Conservation (phyloP, 1,139 yeast species). For the Scheffersomyces parashehatae region DNA sequence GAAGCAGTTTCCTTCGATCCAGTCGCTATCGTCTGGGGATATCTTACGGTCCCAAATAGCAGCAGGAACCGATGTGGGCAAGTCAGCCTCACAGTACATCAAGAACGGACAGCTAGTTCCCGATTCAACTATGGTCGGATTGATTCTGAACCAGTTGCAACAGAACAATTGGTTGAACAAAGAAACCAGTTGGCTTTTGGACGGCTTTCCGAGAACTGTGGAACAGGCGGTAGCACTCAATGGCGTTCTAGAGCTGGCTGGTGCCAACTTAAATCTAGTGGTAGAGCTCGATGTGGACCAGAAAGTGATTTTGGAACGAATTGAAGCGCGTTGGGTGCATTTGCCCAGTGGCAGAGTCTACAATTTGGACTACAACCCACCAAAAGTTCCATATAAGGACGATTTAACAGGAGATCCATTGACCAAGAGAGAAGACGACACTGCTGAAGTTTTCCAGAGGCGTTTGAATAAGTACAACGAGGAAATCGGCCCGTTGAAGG, state of each 20-base stretch:
- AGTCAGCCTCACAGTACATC: constrained; percentile 56
- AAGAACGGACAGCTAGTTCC: constrained; percentile 70
- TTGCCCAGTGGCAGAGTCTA: constrained; percentile 82
- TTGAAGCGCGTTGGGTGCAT: constrained; percentile 86
- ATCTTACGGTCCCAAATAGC: constrained; percentile 69
- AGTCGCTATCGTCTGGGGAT: constrained; percentile 81
- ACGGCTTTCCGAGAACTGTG: constrained; percentile 87
- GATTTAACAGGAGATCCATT: constrained; percentile 89
- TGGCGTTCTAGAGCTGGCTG: constrained; percentile 35
- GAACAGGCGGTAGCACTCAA: constrained; percentile 69
- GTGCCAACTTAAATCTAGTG: constrained; percentile 62
- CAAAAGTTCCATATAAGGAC: constrained; percentile 75
- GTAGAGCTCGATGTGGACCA: constrained; percentile 86
- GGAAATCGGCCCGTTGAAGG: constrained; percentile 63
- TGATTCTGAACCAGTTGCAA: constrained; percentile 55
- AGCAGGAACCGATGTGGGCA: constrained; percentile 56
- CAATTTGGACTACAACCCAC: constrained; percentile 85
- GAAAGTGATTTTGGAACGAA: constrained; percentile 72
- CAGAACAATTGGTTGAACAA: constrained; percentile 46
- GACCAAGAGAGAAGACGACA: constrained; percentile 79
- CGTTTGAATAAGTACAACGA: constrained; percentile 64
- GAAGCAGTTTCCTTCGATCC: constrained; percentile 48
- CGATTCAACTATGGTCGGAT: constrained; percentile 61
- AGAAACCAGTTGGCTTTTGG: constrained; percentile 68
- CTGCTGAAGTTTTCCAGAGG: constrained; percentile 62